phyloP scores from a whole-genome alignment of 2,329 filamentous ascomycete genomes.

The Cercospora sp. region DNA sequence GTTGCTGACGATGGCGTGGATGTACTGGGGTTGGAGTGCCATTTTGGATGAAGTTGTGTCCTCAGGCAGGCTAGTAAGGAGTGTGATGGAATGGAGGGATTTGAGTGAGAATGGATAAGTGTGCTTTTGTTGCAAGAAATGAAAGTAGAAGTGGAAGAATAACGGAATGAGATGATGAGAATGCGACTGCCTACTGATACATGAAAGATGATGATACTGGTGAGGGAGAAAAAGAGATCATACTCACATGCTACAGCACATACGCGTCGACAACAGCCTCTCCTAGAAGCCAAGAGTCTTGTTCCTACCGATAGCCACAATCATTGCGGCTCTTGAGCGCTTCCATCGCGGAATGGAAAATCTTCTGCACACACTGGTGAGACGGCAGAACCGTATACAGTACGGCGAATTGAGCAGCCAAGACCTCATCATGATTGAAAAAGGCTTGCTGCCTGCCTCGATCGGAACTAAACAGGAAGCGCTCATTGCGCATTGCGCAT shows the following conservation, averaged over 20 bases:
- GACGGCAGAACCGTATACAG: not conserved
- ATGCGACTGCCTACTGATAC: not conserved
- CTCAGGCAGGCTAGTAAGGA: not conserved
- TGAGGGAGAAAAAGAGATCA: not conserved
- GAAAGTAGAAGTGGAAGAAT: not conserved
- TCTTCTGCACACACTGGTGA: not conserved
- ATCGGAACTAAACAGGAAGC: not conserved
- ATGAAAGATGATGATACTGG: not conserved
- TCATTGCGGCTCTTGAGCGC: not conserved
- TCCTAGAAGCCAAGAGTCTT: not conserved
- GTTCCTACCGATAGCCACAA: not conserved
- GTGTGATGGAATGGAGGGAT: too few relatives aligned
- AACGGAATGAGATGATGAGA: not conserved
- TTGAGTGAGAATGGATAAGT: not conserved
- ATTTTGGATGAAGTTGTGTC: not conserved
- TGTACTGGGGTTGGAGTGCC: conserved; percentile 10
- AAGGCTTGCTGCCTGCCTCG: not conserved
- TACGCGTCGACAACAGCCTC: not conserved
- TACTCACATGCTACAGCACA: not conserved
- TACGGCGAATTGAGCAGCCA: not conserved
- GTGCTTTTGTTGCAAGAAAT: not conserved
- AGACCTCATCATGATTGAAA: not conserved
- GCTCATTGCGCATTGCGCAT: not conserved
- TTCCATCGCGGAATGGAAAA: not conserved
- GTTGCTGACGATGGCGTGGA: conserved; percentile 22